Base-by-base conservation (phyloP, 345 rosid species). In the Acer yangbiense region DNA sequence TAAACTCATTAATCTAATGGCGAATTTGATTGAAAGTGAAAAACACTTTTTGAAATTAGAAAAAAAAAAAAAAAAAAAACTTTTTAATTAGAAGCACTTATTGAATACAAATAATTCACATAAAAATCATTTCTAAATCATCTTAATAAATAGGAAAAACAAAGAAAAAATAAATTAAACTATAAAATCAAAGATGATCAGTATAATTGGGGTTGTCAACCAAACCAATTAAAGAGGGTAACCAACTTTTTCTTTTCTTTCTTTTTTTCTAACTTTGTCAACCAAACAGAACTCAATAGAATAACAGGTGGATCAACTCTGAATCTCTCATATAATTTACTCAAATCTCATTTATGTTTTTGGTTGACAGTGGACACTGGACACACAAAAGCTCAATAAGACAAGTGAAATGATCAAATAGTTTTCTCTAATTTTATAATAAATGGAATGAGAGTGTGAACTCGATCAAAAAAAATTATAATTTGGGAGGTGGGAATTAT, bases 131-230 rank as follows among this genome's bases (percentile, higher is more conserved):
- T 43, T 43, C 5, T 32, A 32, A 32, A 32, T 32, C 35, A 43
- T 43, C 46, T 7, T 43, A 43, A 43, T 43, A 6, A 6, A 43
- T 43, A 43, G 46, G 11, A 14, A 54, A 71, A 27, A 12, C 23
- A 29, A 23, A 54, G 60, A 16, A 52, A 8, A 52, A 48, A 27
- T 21, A 12, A 21, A 43, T 32, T 32, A 32, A 32, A 25, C 27
- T 25, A 25, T 25, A 25, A 25, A 25, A 25, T 25, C 27, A 25
- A 25, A 25, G 27, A 25, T 25, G 27, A 25, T 25, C 27, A 25
- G 27, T 25, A 25, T 25, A 69, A 29, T 50, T 65, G 62, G 44
- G 39, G 78, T 65, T 65, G 71, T 52, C 65, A 32, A 75, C 65
- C 52, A 75, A 65, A 65, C 72, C 72, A 75, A 65, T 54, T 32